phyloP scores from a whole-genome alignment of 495 filamentous ascomycete species.

The Aspergillus nidulans region DNA sequence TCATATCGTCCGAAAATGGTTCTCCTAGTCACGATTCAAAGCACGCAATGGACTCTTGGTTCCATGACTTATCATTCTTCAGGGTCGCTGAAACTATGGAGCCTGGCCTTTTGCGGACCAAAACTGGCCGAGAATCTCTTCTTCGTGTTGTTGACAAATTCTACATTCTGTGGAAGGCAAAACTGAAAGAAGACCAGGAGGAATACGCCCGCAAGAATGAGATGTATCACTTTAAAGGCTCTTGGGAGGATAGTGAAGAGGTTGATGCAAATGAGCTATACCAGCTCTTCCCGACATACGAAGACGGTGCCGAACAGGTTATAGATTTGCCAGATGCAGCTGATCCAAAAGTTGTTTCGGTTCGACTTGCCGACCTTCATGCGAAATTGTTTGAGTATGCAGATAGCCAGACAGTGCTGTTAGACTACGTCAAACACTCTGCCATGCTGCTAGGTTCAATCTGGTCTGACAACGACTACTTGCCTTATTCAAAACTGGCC shows the following conservation, averaged over 20 bases:
- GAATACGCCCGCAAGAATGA: constrained; percentile 65
- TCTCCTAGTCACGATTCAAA: constrained; percentile 19
- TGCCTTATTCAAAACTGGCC: constrained; percentile 30
- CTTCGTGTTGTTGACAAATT: constrained; percentile 58
- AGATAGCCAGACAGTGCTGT: constrained; percentile 25
- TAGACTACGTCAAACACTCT: constrained; percentile 37
- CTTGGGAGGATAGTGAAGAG: constrained; percentile 66
- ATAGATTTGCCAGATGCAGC: constrained; percentile 22
- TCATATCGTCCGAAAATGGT: constrained; percentile 13
- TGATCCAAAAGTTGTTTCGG: constrained; percentile 44
- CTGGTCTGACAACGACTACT: constrained; percentile 29
- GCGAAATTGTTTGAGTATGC: constrained; percentile 41
- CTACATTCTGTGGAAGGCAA: constrained; percentile 72
- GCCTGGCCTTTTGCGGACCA: constrained; percentile 26
- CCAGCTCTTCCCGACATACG: constrained; percentile 76
- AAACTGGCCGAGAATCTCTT: constrained; percentile 27
- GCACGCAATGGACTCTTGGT: constrained; percentile 42
- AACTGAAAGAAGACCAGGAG: constrained; percentile 67
- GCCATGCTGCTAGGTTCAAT: constrained; percentile 35
- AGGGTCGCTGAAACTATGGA: constrained; percentile 33
- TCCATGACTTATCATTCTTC: constrained; percentile 41
- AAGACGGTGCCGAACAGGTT: constrained; percentile 39
- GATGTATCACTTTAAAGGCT: constrained; percentile 76
- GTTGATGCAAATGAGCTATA: constrained; percentile 72
- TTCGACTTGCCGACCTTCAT: constrained; percentile 51